Evolutionary conservation across 352 stramenopile genomes (phyloP).

Genomic region (Halophytophthora batemanensis): DNA sequence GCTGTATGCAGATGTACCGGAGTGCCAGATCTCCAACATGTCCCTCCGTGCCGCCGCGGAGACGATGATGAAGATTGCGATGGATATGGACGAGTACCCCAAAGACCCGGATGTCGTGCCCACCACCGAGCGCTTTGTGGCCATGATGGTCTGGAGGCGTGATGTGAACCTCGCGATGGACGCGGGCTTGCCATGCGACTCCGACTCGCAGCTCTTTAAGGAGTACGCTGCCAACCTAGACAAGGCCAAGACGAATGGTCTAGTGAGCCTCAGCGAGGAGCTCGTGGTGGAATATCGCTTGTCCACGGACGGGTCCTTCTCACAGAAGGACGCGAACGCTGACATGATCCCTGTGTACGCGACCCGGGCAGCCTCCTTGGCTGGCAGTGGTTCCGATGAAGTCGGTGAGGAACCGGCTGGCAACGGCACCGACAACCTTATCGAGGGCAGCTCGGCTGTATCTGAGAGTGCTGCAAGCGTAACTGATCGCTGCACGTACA

Average conservation of each 20-base stretch:
- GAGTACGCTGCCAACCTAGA: slow-evolving; percentile 40
- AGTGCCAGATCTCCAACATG: slow-evolving; percentile 34
- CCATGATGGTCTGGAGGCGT: slow-evolving; percentile 55
- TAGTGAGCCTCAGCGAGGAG: slow-evolving; percentile 33
- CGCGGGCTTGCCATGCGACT: slow-evolving; percentile 40
- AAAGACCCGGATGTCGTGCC: slow-evolving; percentile 20
- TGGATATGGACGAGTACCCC: slow-evolving; percentile 26
- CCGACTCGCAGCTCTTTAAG: slow-evolving; percentile 39
- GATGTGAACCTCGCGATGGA: slow-evolving; percentile 43
- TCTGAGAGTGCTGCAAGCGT: too few species aligned
- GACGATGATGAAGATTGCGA: slow-evolving; percentile 40
- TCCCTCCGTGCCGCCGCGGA: slow-evolving; percentile 34
- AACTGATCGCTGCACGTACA: too few species aligned
- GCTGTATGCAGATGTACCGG: slow-evolving; percentile 30
- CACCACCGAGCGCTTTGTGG: slow-evolving; percentile 38
- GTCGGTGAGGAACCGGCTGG: too few species aligned
- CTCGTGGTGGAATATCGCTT: slow-evolving; percentile 44
- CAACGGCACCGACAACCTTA: too few species aligned
- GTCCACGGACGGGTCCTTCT: slow-evolving; percentile 13
- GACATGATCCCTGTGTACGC: slow-evolving; percentile 7
- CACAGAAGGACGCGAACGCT: slow-evolving; percentile 15
- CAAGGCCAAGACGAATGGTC: slow-evolving; percentile 35
- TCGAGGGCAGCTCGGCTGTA: too few species aligned
- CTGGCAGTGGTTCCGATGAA: slow-evolving; percentile 2
- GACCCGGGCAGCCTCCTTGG: slow-evolving; percentile 5